Base-by-base conservation (phyloP, 1,284 basidiomycete species). In the Volvariella surrecta region DNA sequence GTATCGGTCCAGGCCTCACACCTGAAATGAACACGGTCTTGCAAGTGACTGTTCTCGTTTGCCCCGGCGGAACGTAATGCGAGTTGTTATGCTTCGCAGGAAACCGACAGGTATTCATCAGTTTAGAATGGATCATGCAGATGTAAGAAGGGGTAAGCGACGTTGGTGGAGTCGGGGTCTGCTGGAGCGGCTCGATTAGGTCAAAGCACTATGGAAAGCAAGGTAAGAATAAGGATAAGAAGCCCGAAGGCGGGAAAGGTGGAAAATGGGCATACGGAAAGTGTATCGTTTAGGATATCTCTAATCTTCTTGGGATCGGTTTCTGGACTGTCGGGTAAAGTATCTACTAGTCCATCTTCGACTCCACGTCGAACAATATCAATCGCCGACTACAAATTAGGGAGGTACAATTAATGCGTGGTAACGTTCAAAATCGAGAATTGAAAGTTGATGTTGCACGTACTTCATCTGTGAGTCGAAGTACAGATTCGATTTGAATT, bases 1-100 rank as follows among this genome's bases (percentile, higher is more conserved):
- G 58, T 22, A 66, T 54, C 42, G 55, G 59, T 31, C 61, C 61
- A 43, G 44, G 51, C n/a, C n/a, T n/a, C n/a, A n/a, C n/a, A 49
- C 48, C 63, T 43, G 48, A 46, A 2, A 68, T 54, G 13, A 61
- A 50, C 22, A 65, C 67, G 6, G 63, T 63, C 45, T 56, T 62
- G 42, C 58, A 55, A 1, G 66, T 64, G 16, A 55, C 50, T 19
- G 58, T 53, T 2, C 66, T 59, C 8, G 63, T 68, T 22, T 46
- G 48, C 6, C 67, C 68, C 4, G 60, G 54, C 18, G 67, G 58
- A 40, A 59, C 48, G 34, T 66, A 69, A 44, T 48, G 50, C 8
- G 20, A 24, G 18, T 48, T 37, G 16, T 28, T 24, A 11, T 28
- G 24, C 6, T 28, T 28, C 11, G 24, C 6, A 28, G 24, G 24